Evolutionary conservation across 2,329 filamentous ascomycete genomes (phyloP).

Genomic region (Dothistroma septosporum): DNA sequence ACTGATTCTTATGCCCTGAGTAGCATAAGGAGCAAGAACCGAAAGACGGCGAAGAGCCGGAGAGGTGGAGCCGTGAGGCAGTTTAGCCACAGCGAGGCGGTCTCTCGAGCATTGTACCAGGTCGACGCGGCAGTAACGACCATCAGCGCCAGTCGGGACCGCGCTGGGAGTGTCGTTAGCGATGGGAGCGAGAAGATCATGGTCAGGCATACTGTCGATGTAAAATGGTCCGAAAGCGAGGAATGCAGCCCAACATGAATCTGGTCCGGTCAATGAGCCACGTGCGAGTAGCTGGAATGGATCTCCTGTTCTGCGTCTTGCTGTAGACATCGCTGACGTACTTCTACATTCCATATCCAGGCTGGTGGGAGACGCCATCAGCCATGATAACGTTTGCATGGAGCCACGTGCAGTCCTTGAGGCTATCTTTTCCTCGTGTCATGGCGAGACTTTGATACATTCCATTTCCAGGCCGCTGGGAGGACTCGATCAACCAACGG

Average conservation of each 20-base stretch:
- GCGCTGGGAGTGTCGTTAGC: slow-evolving; percentile 8
- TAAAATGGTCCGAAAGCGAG: slow-evolving; percentile 12
- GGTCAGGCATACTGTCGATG: slow-evolving; percentile 17
- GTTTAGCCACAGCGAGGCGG: slow-evolving; percentile 7
- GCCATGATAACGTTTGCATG: too few species aligned
- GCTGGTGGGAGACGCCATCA: too few species aligned
- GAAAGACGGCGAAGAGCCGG: not conserved
- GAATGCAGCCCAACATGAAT: not conserved
- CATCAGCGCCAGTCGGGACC: slow-evolving; percentile 4
- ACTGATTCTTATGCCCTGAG: slow-evolving; percentile 8
- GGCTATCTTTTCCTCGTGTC: too few species aligned
- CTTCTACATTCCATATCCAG: too few species aligned
- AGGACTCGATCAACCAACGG: too few species aligned
- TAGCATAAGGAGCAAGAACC: slow-evolving; percentile 9
- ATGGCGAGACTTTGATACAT: too few species aligned
- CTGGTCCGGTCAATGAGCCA: not conserved
- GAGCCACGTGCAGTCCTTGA: too few species aligned
- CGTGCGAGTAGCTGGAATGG: too few species aligned
- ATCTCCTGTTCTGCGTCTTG: not conserved
- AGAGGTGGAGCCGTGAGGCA: not conserved
- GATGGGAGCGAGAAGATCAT: slow-evolving; percentile 18
- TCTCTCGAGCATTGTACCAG: slow-evolving; percentile 5
- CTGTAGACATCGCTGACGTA: too few species aligned
- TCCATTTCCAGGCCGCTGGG: too few species aligned
- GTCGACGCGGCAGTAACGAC: slow-evolving; percentile 8